Evolutionary conservation across 1,284 basidiomycete genomes (phyloP), one percentile per base, ranked within the genome.

Genomic region (Flammula alnicola): DNA sequence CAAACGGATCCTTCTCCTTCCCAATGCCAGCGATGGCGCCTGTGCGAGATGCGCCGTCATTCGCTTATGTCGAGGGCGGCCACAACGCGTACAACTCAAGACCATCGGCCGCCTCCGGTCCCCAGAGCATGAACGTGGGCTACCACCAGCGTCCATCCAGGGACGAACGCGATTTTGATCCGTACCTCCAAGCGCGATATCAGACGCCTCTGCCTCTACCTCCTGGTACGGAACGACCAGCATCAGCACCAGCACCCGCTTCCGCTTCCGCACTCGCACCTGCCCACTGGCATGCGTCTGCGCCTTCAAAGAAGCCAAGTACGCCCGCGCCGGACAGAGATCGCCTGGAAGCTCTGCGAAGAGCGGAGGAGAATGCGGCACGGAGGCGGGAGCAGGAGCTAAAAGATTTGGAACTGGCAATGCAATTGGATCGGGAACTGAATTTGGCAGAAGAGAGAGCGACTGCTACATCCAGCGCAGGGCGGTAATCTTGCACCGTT

Each of bases 141-240:
- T 48, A 46, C 23, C 36, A 31, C 27, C 44, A 48, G 17, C 37
- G 32, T 3, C 33, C 44, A 27, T n/a, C 27, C 4, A 23, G 22
- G 32, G 48, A 47, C 12, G 57, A 60, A 19, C 59, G 44, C 20
- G 23, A 41, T 22, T 69, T 69, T 2, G 78, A 80, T 56, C 74
- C 76, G 20, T 74, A 77, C 55, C 66, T 76, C 3, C 60, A 65
- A 31, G 63, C 65, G 16, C 69, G 77, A 16, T 83, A 83, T 62
- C 71, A 77, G 39, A 65, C 71, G 1, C 76, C 76, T 5, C 66
- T 81, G n/a, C 77, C 81, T 11, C 70, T 82, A 12, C 80, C 81
- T 14, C 65, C 68, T n/a, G 67, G 64, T 12, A 47, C 63, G 20
- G 49, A 29, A 16, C 39, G 38, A 33, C 25, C 53, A n/a, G 32